Evolutionary conservation across 768 basidiomycete genomes (phyloP), one percentile per base, ranked within the genome.

Genomic region (Pisolithus tinctorius): DNA sequence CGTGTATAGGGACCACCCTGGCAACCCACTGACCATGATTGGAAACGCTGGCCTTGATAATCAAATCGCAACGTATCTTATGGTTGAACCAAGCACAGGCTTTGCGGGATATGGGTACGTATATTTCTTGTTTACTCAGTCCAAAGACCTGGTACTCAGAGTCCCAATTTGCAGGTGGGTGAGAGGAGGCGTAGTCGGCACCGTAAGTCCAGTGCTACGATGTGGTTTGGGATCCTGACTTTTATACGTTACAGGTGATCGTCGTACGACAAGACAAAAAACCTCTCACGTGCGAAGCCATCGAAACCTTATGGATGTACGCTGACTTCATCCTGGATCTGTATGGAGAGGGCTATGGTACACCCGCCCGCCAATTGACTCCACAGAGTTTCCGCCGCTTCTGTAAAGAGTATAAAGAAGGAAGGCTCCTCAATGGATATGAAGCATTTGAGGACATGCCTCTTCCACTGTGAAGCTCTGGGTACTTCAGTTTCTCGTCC

Each of bases 61-160:
- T 38, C 58, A 59, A 30, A 48, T 48, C 34, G 58, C 51, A 13
- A 59, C 58, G 23, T 59, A 45, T 48, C 25, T 59, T 20, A 59
- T 59, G 58, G 55, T 59, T 37, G 53, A 57, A 27, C 58, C 55
- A 2, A 29, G 25, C 13, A 53, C 47, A n/a, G 55, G 58, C 30
- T 59, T 59, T 47, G 58, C 58, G 14, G 46, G 47, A 9, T 50
- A 48, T 5, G 45, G 55, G 58, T 59, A 41, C 9, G 7, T 26
- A 6, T 29, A 25, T 17, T 20, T 40, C 8, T 7, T 8, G 4
- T 40, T 17, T 17, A n/a, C 20, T 38, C 37, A 16, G 7, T 20
- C 20, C 39, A 17, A 8, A 40, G 7, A 16, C 20, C 5, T 29
- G 27, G 7, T 29, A 3, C 27, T 29, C 7, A 29, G 27, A 29